Percentiles rank a stretch among this genome's conserved stretches.
phyloP scores from a whole-genome alignment of 805 yeast genomes.

The Saturnispora saitoi region DNA sequence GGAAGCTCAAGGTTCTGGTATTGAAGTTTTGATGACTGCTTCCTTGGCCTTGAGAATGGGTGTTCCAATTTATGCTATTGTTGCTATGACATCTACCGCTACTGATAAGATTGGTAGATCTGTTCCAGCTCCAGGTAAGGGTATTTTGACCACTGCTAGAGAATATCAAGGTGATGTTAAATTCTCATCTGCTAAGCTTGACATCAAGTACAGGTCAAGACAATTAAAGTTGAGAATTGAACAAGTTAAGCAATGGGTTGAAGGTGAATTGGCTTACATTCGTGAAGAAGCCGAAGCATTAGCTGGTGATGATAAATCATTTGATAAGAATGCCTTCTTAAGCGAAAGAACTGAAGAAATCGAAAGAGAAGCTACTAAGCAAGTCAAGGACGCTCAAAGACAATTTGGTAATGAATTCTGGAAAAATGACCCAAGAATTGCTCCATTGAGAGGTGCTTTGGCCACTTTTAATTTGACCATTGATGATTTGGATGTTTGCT shows the following conservation, averaged over 20 bases:
- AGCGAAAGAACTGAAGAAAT: constrained; percentile 84
- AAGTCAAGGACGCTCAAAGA: constrained; percentile 78
- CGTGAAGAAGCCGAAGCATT: constrained; percentile 59
- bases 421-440: constrained; percentile 83
- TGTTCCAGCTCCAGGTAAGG: constrained; percentile 99
- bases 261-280: constrained; percentile 63
- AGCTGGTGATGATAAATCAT: constrained; percentile 38
- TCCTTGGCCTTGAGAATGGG: constrained; percentile 95
- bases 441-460: constrained; percentile 95
- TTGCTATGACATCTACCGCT: constrained; percentile 94
- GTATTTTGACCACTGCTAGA: constrained; percentile 95
- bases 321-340: constrained; percentile 47
- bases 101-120: constrained; percentile 98
- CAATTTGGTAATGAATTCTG: constrained; percentile 96
- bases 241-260: constrained; percentile 81
- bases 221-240: constrained; percentile 72
- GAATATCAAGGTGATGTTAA: constrained; percentile 79
- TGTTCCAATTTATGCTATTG: constrained; percentile 94
- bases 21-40: constrained; percentile 93
- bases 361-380: constrained; percentile 73
- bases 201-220: constrained; percentile 87
- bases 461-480: constrained; percentile 88
- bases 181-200: constrained; percentile 72
- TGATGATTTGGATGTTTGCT: constrained; percentile 93
- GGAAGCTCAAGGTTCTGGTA: constrained; percentile 99